Evolutionary conservation across 805 yeast species (phyloP), one percentile per base, ranked within the genome.

Genomic region (Torulaspora delbrueckii): DNA sequence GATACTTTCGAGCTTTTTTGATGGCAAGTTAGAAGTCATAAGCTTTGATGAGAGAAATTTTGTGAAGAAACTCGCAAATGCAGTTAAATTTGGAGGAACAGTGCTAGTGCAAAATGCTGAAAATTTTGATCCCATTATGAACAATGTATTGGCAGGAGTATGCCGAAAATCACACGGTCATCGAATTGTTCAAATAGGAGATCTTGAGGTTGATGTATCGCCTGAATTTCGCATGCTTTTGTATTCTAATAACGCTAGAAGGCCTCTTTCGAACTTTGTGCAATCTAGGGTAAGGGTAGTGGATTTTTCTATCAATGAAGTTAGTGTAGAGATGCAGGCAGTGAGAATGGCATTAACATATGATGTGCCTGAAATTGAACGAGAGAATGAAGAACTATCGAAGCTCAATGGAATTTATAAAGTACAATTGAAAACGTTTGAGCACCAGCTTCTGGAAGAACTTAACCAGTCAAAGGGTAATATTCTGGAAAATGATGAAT

Each of bases 81-180:
- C 95, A 0, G 60, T 90, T 23, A 70, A 93, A 52, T 90, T 90
- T 71, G 97, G 98, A 4, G 88, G 86, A 2, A 56, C 77, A 0
- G 68, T 91, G 6, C 58, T 90, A 10, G 73, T 91, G 13, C 79
- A 79, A 53, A 91, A 91, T 65, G 89, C 90, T 3, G 97, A 91
- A 57, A 68, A 74, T 52, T 81, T 77, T 57, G 91, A 91, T 59
- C 95, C 96, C 0, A 66, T 86, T 6, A 58, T 91, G 8, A 77
- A 77, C 46, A 72, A 84, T 0, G 63, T 91, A 1, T 62, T 91
- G 39, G 72, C 78, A 37, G 70, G 71, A 26, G 95, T 88, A 47
- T 72, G 77, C 31, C 73, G 41, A 24, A 69, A 72, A 24, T 71
- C 81, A 24, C 96, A 96, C 3, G 93, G 93, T 0, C 71, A 96